phyloP scores from a whole-genome alignment of 2,329 filamentous ascomycete species.

The Cyphellophora europaea region DNA sequence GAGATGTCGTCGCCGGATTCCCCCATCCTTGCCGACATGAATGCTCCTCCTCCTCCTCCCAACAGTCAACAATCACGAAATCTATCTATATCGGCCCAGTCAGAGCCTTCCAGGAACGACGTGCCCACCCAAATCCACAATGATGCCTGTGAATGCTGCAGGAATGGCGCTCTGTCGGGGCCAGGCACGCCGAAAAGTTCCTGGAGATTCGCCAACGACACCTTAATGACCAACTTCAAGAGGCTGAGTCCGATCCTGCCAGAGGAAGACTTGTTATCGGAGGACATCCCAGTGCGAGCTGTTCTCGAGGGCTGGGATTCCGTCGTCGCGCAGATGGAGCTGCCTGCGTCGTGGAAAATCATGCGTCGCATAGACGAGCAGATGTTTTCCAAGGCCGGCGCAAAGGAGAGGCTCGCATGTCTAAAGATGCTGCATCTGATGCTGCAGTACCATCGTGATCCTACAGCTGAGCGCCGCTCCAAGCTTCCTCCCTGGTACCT shows the following conservation, averaged over 20 bases:
- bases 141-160: constrained; percentile 5
- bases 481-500: constrained; percentile 5
- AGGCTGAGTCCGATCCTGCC: constrained; percentile 3
- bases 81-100: neutral
- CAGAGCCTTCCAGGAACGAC: neutral
- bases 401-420: constrained; percentile 3
- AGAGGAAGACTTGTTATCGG: constrained; percentile 5
- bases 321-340: constrained; percentile 3
- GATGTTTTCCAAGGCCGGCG: constrained; percentile 3
- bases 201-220: constrained; percentile 15
- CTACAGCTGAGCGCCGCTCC: neutral
- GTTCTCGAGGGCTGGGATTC: constrained; percentile 8
- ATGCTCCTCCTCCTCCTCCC: neutral
- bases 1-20: neutral
- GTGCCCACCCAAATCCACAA: neutral
- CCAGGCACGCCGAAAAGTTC: constrained; percentile 4
- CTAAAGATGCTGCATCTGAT: constrained; percentile 3
- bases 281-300: constrained; percentile 7
- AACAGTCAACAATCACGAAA: neutral
- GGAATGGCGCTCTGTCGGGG: neutral
- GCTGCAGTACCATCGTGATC: constrained; percentile 5
- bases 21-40: neutral
- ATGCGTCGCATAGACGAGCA: constrained; percentile 6
- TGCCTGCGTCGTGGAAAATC: constrained; percentile 6
- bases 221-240: constrained; percentile 3